Percentiles rank a stretch among this genome's conserved stretches.
Evolutionary conservation across 2,329 filamentous ascomycete species (phyloP).

Genomic region (Coniochaeta sp.): DNA sequence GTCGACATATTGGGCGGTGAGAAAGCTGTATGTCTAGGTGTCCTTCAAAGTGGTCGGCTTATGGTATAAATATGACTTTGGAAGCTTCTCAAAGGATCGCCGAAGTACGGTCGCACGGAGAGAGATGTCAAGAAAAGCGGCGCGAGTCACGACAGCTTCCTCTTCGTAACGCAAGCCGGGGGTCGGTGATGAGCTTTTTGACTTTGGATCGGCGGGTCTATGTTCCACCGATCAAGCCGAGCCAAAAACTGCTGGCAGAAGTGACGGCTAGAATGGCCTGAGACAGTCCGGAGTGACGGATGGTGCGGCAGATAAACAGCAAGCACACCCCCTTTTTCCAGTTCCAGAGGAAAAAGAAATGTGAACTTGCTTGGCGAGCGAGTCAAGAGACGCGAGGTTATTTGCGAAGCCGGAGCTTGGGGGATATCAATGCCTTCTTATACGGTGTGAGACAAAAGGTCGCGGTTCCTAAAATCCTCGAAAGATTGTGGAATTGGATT

Average conservation of each 20-base stretch:
- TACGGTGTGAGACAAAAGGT: too few relatives aligned
- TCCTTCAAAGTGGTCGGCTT: background rate
- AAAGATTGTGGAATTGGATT: background rate
- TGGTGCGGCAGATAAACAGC: background rate
- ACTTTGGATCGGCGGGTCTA: background rate
- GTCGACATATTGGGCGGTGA: constrained; percentile 12
- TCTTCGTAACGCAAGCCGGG: background rate
- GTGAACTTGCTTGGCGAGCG: background rate
- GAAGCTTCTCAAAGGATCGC: too few relatives aligned
- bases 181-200: too few relatives aligned
- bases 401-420: background rate
- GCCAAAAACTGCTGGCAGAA: background rate
- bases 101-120: background rate
- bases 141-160: background rate
- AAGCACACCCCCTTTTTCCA: background rate
- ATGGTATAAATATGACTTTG: too few relatives aligned
- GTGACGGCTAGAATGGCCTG: background rate
- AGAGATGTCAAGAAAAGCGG: background rate
- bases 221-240: background rate
- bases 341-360: background rate
- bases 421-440: background rate
- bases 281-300: background rate
- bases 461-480: too few relatives aligned
- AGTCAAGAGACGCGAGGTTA: background rate
- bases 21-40: background rate